These are phyloP conservation scores for Fusarium miscanthi DNA, from an alignment of 2,329 filamentous ascomycete genomes.

Conservation along the genomic window DNA sequence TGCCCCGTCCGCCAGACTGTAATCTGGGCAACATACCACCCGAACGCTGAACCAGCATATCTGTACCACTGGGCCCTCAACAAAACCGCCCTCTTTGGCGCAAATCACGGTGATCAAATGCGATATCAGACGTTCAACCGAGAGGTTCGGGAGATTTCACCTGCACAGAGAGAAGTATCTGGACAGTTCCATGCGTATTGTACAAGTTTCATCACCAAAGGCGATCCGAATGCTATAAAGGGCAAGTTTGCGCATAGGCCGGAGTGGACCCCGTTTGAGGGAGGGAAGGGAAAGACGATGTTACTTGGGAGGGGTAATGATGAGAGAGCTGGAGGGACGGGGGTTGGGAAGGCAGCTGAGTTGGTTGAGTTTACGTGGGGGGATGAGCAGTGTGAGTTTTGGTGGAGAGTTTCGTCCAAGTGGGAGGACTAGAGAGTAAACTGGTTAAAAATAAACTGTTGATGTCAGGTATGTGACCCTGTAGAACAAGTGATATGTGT, in stretches of 20 bases:
- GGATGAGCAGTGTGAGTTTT: conserved; percentile 58
- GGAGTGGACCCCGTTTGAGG: conserved; percentile 42
- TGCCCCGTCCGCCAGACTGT: conserved; percentile 40
- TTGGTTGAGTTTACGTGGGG: conserved; percentile 56
- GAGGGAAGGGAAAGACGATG: conserved; percentile 52
- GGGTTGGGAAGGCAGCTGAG: conserved; percentile 52
- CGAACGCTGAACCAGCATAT: conserved; percentile 41
- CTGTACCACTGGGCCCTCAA: conserved; percentile 49
- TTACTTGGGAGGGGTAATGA: conserved; percentile 60
- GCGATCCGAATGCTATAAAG: conserved; percentile 35
- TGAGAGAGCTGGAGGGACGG: conserved; percentile 57
- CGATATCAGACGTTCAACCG: conserved; percentile 53
- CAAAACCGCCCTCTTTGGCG: conserved; percentile 39
- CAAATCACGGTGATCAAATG: conserved; percentile 43
- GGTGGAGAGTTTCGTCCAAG: conserved; percentile 52
- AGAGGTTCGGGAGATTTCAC: conserved; percentile 51
- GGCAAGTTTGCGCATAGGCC: conserved; percentile 39
- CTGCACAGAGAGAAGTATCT: conserved; percentile 40
- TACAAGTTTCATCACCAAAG: conserved; percentile 38
- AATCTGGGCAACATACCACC: conserved; percentile 36
- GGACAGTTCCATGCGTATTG: conserved; percentile 39
- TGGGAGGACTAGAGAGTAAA: conserved; percentile 41
- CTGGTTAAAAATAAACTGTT: background rate
- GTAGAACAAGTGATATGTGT: background rate
- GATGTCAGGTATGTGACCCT: background rate